These are phyloP conservation scores for Acer yangbiense DNA, from an alignment of 345 rosid species.

Conservation along the genomic window DNA sequence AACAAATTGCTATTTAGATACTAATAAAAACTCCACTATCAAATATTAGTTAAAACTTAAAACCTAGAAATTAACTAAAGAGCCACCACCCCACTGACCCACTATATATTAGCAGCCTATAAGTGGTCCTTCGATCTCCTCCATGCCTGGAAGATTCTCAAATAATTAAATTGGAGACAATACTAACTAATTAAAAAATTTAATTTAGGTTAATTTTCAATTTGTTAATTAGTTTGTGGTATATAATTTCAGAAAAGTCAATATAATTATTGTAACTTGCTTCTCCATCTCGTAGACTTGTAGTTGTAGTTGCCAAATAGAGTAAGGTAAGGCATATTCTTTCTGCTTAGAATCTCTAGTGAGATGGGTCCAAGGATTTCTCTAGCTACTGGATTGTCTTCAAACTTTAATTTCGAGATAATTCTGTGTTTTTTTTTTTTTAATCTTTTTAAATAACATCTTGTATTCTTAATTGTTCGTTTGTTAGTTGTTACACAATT, in stretches of 20 bases:
- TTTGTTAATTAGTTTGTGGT: not conserved
- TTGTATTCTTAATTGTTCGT: too few species aligned
- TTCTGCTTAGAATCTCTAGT: not conserved
- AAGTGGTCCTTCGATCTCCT: not conserved
- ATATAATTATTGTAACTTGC: not conserved
- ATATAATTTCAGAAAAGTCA: not conserved
- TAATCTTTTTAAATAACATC: too few species aligned
- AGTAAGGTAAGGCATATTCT: not conserved
- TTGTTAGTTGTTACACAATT: not conserved
- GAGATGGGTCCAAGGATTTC: not conserved
- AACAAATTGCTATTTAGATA: not conserved
- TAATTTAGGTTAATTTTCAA: not conserved
- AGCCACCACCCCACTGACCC: not conserved
- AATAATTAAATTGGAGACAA: not conserved
- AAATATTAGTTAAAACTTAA: not conserved
- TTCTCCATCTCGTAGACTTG: not conserved
- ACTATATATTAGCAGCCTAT: not conserved
- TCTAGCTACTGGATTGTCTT: not conserved
- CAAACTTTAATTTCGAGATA: not conserved
- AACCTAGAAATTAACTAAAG: not conserved
- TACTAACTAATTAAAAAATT: too few species aligned
- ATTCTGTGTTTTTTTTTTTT: too few species aligned
- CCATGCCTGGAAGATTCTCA: slow-evolving; percentile 20
- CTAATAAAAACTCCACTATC: not conserved
- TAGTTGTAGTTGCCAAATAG: not conserved